Conservation (phyloP, 768 basidiomycete species). For the Pholiota molesta region DNA sequence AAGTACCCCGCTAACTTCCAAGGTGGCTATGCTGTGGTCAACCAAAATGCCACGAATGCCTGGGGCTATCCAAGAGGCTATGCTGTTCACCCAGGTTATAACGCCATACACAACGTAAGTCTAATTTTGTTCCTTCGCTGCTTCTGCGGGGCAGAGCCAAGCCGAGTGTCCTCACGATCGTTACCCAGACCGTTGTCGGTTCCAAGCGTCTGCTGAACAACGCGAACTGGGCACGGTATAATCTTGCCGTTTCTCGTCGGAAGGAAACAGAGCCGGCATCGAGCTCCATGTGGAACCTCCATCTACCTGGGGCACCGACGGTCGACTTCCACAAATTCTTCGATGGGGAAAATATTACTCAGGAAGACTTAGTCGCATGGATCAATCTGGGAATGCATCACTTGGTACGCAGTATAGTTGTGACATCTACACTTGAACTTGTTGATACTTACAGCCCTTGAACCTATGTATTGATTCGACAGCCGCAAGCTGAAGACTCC, state of each 20-base stretch:
- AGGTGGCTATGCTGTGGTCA: slow-evolving; percentile 59
- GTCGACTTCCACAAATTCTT: slow-evolving; percentile 68
- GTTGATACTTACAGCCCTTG: background rate
- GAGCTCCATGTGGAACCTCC: slow-evolving; percentile 64
- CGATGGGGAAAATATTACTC: slow-evolving; percentile 62
- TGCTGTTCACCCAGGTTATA: slow-evolving; percentile 61
- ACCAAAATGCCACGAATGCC: slow-evolving; percentile 50
- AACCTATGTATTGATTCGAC: background rate
- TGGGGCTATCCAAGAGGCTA: slow-evolving; percentile 66
- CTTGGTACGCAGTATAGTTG: slow-evolving; percentile 37
- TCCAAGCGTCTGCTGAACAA: slow-evolving; percentile 63
- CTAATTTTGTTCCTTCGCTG: background rate
- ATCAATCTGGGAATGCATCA: slow-evolving; percentile 71
- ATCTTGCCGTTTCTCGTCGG: slow-evolving; percentile 55
- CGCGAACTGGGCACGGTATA: slow-evolving; percentile 69
- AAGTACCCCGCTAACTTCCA: slow-evolving; percentile 58
- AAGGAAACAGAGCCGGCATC: slow-evolving; percentile 66
- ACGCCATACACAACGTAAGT: slow-evolving; percentile 52
- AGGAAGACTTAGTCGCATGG: slow-evolving; percentile 70
- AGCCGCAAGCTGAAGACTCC: slow-evolving; percentile 67
- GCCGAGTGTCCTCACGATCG: background rate
- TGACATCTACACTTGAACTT: background rate
- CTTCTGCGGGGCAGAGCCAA: background rate
- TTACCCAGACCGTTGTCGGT: slow-evolving; percentile 52
- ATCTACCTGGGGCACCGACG: slow-evolving; percentile 57